Base-by-base conservation (phyloP, 192 early-diverging fungal species). In the Linnemannia zychae region DNA sequence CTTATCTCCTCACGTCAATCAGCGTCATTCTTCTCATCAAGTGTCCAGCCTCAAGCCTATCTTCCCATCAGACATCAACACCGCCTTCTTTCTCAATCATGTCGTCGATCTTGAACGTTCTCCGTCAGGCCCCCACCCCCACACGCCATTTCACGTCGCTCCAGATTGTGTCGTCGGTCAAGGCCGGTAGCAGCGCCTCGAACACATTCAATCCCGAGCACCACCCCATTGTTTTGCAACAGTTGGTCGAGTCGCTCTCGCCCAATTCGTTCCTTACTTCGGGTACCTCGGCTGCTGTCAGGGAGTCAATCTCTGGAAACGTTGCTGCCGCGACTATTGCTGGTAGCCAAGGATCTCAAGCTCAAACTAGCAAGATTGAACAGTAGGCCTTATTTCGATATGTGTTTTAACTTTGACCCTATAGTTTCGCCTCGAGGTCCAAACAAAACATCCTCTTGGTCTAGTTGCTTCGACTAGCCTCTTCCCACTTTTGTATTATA, bases 51-150 rank as follows among this genome's bases (percentile, higher is more conserved):
- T 69, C 67, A 22, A 69, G 57, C 52, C 7, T 57, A 1, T 31
- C 24, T 28, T 6, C 33, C 22, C 65, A 60, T 69, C 46, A 36
- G 28, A 71, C 47, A 65, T 60, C n/a, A 13, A 28, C 46, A 7
- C 24, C 34, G 0, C 11, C 74, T 24, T 7, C 24, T 52, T 9
- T n/a, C 72, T 16, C 60, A 20, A 75, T 44, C 44, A 85, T 85
- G 83, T 85, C 83, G 74, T 85, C 83, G n/a, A 85, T 85, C 50
- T 68, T 85, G 9, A 85, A 85, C 74, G 83, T 76, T 47, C 68
- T 85, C 65, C 83, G 83, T 63, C 75, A 73, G 70, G 83, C 83
- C 12, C 77, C 83, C 65, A 76, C 83, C 36, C 83, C 83, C 28
- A 79, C 83, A 38, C 83, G 83, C 24, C 74, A 79, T 60, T 85